Conservation (phyloP, 208 protist species). For the Jaenimonas drosophilae region DNA sequence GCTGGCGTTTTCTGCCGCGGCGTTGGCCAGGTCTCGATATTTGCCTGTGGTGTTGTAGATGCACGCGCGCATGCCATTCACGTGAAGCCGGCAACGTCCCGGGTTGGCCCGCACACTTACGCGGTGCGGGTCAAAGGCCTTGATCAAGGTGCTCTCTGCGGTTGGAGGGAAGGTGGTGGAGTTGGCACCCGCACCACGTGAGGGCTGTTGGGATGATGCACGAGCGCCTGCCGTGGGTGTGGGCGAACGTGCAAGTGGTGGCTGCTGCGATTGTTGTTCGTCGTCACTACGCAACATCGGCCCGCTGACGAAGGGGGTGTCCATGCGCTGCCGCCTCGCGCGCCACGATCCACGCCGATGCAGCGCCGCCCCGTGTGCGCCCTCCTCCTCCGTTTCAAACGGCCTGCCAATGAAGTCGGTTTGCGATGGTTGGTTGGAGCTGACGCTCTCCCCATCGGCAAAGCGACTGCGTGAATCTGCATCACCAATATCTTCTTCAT, state of each 20-base stretch:
- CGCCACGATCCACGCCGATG: not conserved
- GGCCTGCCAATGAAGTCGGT: not conserved
- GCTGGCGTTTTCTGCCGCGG: not conserved
- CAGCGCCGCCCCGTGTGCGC: not conserved
- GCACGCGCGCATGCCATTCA: slow-evolving; percentile 73
- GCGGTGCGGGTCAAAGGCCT: slow-evolving; percentile 38
- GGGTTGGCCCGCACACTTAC: slow-evolving; percentile 45
- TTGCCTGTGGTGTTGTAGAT: slow-evolving; percentile 82
- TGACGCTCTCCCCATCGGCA: not conserved
- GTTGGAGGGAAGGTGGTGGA: no score
- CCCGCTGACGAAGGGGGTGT: not conserved
- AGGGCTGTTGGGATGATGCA: no score
- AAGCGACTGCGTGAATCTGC: not conserved
- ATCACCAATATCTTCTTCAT: slow-evolving; percentile 6
- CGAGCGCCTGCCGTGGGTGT: not conserved
- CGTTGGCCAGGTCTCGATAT: slow-evolving; percentile 40
- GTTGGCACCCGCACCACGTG: no score
- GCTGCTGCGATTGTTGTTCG: no score
- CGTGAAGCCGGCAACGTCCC: slow-evolving; percentile 57
- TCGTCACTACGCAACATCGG: no score
- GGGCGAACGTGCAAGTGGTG: no score
- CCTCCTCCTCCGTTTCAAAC: slow-evolving; percentile 8
- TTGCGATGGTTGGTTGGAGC: not conserved
- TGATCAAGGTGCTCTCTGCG: slow-evolving; percentile 36
- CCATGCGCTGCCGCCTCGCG: slow-evolving; percentile 3